Conservation (phyloP, 139 green algal species). For the Micromonas pusilla region DNA sequence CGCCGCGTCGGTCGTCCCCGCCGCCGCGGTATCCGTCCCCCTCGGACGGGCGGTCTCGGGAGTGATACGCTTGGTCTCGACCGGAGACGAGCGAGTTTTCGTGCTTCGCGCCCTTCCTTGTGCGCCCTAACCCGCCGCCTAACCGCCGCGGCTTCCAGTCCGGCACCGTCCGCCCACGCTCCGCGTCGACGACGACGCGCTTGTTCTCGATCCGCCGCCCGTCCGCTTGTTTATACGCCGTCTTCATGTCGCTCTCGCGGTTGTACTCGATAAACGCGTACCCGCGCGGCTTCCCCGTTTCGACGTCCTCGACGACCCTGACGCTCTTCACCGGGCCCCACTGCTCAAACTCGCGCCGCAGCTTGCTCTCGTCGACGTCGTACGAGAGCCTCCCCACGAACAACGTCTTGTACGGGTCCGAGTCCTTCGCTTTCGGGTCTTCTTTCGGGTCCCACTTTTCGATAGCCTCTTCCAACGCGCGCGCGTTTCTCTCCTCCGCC, state of each 20-base stretch:
- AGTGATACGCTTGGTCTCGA: neutral
- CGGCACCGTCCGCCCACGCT: conserved; percentile 45
- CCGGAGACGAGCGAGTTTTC: neutral
- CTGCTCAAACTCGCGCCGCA: conserved; percentile 41
- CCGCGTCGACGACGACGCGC: conserved; percentile 47
- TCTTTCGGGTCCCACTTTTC: conserved; percentile 29
- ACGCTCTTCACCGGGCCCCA: conserved; percentile 42
- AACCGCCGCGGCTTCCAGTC: conserved; percentile 44
- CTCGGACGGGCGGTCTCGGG: neutral
- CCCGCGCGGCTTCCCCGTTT: conserved; percentile 40
- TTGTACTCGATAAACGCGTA: conserved; percentile 54
- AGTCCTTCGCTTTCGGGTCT: conserved; percentile 40
- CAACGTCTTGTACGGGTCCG: conserved; percentile 48
- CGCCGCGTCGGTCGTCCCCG: neutral
- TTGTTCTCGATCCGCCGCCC: conserved; percentile 46
- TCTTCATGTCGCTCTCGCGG: conserved; percentile 47
- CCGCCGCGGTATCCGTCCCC: neutral
- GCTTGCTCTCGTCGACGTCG: conserved; percentile 32
- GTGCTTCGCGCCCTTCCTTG: neutral
- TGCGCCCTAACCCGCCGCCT: conserved; percentile 41
- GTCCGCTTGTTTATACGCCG: conserved; percentile 42
- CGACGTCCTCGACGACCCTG: conserved; percentile 34
- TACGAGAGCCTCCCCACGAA: conserved; percentile 45
- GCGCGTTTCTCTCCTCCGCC: neutral
- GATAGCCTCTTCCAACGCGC: neutral